Conservation (phyloP, 805 yeast species). For the Ogataea polymorpha region DNA sequence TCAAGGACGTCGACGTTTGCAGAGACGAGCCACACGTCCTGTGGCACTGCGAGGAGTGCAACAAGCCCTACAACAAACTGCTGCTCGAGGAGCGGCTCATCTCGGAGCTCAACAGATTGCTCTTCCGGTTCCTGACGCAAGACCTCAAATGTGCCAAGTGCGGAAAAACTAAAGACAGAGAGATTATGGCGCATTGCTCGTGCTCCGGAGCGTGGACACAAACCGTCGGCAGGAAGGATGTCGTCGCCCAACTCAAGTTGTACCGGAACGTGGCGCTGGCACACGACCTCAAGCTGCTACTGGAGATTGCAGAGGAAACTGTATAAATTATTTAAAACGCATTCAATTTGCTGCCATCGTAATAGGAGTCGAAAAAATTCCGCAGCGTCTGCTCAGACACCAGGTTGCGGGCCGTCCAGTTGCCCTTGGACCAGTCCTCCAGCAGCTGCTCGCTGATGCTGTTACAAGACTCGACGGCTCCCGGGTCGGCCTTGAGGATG, state of each 20-base stretch:
- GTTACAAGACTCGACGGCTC: slow-evolving; percentile 14
- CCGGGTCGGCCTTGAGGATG: slow-evolving; percentile 17
- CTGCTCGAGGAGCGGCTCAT: slow-evolving; percentile 78
- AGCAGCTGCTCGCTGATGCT: slow-evolving; percentile 17
- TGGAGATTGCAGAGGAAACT: slow-evolving; percentile 31
- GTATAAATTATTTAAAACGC: slow-evolving; percentile 6
- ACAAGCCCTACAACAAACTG: slow-evolving; percentile 57
- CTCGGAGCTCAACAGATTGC: slow-evolving; percentile 51
- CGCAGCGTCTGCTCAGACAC: slow-evolving; percentile 2
- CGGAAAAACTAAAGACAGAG: slow-evolving; percentile 58
- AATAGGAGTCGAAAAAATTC: slow-evolving; percentile 17
- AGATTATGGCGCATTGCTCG: slow-evolving; percentile 69
- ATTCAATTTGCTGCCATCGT: slow-evolving; percentile 16
- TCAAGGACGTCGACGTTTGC: slow-evolving; percentile 80
- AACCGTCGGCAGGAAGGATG: slow-evolving; percentile 43
- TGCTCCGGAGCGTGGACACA: slow-evolving; percentile 88
- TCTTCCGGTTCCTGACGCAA: slow-evolving; percentile 68
- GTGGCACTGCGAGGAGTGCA: slow-evolving; percentile 70
- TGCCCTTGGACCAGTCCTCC: slow-evolving; percentile 16
- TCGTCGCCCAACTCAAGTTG: slow-evolving; percentile 44
- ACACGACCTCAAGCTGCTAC: slow-evolving; percentile 59
- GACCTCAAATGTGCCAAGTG: slow-evolving; percentile 83
- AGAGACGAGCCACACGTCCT: slow-evolving; percentile 51
- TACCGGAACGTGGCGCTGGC: slow-evolving; percentile 57
- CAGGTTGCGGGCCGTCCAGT: slow-evolving; percentile 1